A percentile compares a stretch with the other conserved stretches of the same genome.
Conservation (phyloP, 1,139 yeast genomes). For the Zygosaccharomyces sapae region DNA sequence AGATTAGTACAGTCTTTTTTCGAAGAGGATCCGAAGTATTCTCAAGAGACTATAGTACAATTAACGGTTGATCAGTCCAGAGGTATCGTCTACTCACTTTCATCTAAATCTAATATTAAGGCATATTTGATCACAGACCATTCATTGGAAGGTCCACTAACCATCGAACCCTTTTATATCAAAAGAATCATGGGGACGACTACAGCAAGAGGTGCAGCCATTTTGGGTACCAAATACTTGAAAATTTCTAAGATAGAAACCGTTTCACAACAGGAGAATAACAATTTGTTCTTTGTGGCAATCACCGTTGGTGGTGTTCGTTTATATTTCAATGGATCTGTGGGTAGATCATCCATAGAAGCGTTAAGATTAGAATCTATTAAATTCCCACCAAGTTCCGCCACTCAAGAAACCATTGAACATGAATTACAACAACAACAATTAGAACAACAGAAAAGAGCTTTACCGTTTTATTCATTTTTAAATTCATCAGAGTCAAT, state of each 20-base stretch:
- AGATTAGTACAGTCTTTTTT: conserved; percentile 39
- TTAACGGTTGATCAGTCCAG: conserved; percentile 73
- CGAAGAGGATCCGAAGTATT: conserved; percentile 31
- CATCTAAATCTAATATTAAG: conserved; percentile 77
- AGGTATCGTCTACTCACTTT: conserved; percentile 71
- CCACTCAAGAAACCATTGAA: conserved; percentile 51
- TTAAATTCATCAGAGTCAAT: conserved; percentile 34
- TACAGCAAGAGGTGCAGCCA: conserved; percentile 41
- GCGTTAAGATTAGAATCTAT: conserved; percentile 51
- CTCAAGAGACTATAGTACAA: conserved; percentile 58
- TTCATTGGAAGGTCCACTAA: conserved; percentile 39
- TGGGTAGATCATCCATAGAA: conserved; percentile 38
- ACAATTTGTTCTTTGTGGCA: conserved; percentile 72
- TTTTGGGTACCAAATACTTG: conserved; percentile 37
- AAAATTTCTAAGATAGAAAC: conserved; percentile 62
- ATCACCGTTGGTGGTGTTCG: conserved; percentile 85
- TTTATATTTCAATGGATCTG: conserved; percentile 57
- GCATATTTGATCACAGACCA: conserved; percentile 56
- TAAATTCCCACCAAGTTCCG: conserved; percentile 73
- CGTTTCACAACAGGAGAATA: conserved; percentile 60
- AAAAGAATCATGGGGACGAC: conserved; percentile 60
- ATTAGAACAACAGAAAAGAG: conserved; percentile 40
- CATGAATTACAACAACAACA: conserved; percentile 41
- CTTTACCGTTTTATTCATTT: conserved; percentile 30
- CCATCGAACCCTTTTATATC: conserved; percentile 38